phyloP scores from a whole-genome alignment of 345 rosid species.

The Kandelia obovata region DNA sequence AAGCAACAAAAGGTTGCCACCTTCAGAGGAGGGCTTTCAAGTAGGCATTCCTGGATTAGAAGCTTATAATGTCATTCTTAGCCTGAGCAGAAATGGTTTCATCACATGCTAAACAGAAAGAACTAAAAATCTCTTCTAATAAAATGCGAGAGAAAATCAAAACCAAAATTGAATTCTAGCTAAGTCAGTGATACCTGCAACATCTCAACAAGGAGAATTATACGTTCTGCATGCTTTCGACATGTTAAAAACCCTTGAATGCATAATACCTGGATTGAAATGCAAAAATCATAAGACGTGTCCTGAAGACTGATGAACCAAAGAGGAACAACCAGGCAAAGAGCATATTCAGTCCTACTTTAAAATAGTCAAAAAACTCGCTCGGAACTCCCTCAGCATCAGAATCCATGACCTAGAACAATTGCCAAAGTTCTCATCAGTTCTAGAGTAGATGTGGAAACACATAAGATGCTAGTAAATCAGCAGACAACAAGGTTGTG shows the following conservation, averaged over 20 bases:
- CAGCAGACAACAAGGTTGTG: background rate
- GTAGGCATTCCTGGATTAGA: too few species aligned
- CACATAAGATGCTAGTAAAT: conserved; percentile 1
- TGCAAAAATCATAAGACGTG: background rate
- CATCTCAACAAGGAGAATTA: conserved; percentile 97
- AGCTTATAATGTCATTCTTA: too few species aligned
- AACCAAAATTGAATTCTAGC: background rate
- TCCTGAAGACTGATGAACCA: background rate
- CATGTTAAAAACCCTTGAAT: conserved; percentile 98
- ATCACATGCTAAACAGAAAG: too few species aligned
- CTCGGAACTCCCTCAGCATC: conserved; percentile 99
- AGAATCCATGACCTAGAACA: conserved; percentile 92
- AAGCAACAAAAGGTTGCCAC: too few species aligned
- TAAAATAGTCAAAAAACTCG: conserved; percentile 98
- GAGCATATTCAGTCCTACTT: conserved; percentile 44
- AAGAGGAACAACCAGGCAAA: conserved; percentile 10
- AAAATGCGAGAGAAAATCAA: background rate
- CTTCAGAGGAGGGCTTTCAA: too few species aligned
- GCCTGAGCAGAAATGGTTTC: too few species aligned
- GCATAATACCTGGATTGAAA: conserved; percentile 67
- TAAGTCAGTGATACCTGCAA: conserved; percentile 66
- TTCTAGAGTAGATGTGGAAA: conserved; percentile 15
- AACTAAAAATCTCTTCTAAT: background rate
- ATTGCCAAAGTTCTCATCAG: conserved; percentile 3
- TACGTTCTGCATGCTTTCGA: conserved; percentile 94